A percentile compares a stretch with the other conserved stretches of the same genome.
phyloP scores from a whole-genome alignment of 2,329 filamentous ascomycete species.

The Ceratocystis albifundus region DNA sequence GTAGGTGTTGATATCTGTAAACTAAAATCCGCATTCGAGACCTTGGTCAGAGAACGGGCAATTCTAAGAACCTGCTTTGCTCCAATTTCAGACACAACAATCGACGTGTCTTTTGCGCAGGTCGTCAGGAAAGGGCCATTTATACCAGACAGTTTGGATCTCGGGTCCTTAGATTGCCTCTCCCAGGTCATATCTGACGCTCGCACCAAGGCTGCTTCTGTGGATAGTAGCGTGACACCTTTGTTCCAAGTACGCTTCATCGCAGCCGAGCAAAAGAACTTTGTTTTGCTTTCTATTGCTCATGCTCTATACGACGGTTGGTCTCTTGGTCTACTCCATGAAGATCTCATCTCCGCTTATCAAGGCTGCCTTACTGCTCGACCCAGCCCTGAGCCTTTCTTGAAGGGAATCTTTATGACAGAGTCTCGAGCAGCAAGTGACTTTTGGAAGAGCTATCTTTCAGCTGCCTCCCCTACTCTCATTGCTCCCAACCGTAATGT shows the following conservation, averaged over 20 bases:
- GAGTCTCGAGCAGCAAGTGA: slow-evolving; percentile 24
- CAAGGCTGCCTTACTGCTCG: slow-evolving; percentile 31
- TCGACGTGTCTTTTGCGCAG: slow-evolving; percentile 43
- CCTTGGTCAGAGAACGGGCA: slow-evolving; percentile 48
- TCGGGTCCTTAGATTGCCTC: neutral
- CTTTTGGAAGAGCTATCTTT: slow-evolving; percentile 64
- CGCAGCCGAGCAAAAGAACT: slow-evolving; percentile 29
- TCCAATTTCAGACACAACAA: slow-evolving; percentile 48
- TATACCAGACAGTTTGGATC: neutral
- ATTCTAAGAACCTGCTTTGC: slow-evolving; percentile 67
- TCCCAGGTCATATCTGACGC: slow-evolving; percentile 31
- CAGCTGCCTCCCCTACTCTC: slow-evolving; percentile 12
- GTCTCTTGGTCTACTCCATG: slow-evolving; percentile 64
- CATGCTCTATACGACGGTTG: slow-evolving; percentile 87
- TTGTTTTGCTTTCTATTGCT: slow-evolving; percentile 57
- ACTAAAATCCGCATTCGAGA: slow-evolving; percentile 51
- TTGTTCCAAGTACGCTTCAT: slow-evolving; percentile 42
- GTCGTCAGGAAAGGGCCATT: slow-evolving; percentile 30
- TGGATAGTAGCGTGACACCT: slow-evolving; percentile 30
- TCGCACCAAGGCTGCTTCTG: slow-evolving; percentile 30
- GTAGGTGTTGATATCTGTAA: slow-evolving; percentile 41
- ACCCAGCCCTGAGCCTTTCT: slow-evolving; percentile 32
- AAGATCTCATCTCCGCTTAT: slow-evolving; percentile 58
- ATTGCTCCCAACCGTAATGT: neutral
- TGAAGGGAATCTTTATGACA: slow-evolving; percentile 22